These are phyloP conservation scores for Paraconiothyrium sp. DNA, from an alignment of 2,329 filamentous ascomycete species.

Conservation along the genomic window DNA sequence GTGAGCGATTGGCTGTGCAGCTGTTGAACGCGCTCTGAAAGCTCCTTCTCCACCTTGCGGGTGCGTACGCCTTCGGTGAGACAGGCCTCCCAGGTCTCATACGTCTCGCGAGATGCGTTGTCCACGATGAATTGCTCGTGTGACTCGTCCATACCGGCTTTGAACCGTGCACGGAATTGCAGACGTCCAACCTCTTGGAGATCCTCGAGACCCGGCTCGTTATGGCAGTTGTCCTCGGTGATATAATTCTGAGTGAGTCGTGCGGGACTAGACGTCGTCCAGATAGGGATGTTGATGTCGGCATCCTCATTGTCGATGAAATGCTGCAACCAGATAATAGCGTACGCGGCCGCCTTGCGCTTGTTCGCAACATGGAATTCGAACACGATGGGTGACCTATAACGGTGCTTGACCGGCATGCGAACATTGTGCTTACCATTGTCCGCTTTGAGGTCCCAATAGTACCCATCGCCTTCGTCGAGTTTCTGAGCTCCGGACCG, in stretches of 20 bases:
- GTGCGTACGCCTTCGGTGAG: slow-evolving; percentile 83
- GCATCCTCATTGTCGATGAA: slow-evolving; percentile 81
- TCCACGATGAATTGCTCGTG: slow-evolving; percentile 85
- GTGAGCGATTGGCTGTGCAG: slow-evolving; percentile 84
- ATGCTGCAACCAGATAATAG: slow-evolving; percentile 86
- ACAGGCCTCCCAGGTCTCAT: slow-evolving; percentile 94
- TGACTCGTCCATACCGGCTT: slow-evolving; percentile 86
- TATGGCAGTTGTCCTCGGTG: slow-evolving; percentile 76
- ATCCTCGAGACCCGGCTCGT: slow-evolving; percentile 76
- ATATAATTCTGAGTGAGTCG: slow-evolving; percentile 93
- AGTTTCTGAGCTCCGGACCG: slow-evolving; percentile 69
- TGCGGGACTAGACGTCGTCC: slow-evolving; percentile 78
- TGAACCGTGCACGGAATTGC: slow-evolving; percentile 83
- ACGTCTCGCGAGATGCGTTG: slow-evolving; percentile 90
- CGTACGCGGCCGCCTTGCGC: slow-evolving; percentile 76
- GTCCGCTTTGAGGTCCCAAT: slow-evolving; percentile 65
- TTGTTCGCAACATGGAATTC: slow-evolving; percentile 79
- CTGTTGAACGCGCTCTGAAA: slow-evolving; percentile 76
- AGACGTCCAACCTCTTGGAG: slow-evolving; percentile 83
- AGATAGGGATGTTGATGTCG: slow-evolving; percentile 88
- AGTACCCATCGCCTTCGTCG: slow-evolving; percentile 67
- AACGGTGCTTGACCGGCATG: slow-evolving; percentile 88
- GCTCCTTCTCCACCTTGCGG: slow-evolving; percentile 74
- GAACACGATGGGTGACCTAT: slow-evolving; percentile 88
- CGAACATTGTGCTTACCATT: slow-evolving; percentile 67